Base-by-base conservation (phyloP, 352 stramenopile genomes). In the Phytophthora pseudosyringae region DNA sequence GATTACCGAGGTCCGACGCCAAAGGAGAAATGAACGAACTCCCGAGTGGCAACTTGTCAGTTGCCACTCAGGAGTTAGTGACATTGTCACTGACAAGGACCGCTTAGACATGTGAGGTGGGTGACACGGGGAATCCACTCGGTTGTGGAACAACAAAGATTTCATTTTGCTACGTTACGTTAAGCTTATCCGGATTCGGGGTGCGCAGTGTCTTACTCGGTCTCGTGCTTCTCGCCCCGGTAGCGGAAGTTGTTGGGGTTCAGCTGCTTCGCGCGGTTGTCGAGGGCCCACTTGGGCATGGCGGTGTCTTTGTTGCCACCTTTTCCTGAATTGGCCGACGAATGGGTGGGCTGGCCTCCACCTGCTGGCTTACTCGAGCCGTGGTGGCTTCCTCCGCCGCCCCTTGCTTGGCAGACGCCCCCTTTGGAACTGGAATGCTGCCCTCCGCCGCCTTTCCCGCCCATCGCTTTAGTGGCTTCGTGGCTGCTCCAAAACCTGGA, bases 221-320 rank as follows among this genome's bases (percentile, higher is more conserved):
- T 8, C 29, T 40, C 28, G n/a, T 21, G 7, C 32, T 48, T 46
- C 33, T 40, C 36, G 33, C 55, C 44, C n/a, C 47, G 58, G 32
- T 66, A 66, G 47, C 48, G 31, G 16, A 41, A 55, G 28, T 73
- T 73, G 51, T 76, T 73, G 1, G 58, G 69, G 16, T 73, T 76
- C 10, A 73, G 33, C 35, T 76, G 69, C n/a, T 73, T 73, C 13
- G 59, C 58, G 8, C 51, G 62, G 31, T 70, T 76, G 36, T 73
- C 53, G 3, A 32, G 11, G 21, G 68, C 63, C 39, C 49, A 63
- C 32, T 75, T 61, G n/a, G 53, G 47, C 53, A 55, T 39, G 26
- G 54, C 13, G 11, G 11, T 11, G 2, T 29, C 31, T 29, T 55
- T 55, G 10, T 10, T 33, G 15, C n/a, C 26, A 12, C 15, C 36